Evolutionary conservation across 2,329 filamentous ascomycete genomes (phyloP), one percentile per base, ranked within the genome.

Genomic region (Fusarium sp.): DNA sequence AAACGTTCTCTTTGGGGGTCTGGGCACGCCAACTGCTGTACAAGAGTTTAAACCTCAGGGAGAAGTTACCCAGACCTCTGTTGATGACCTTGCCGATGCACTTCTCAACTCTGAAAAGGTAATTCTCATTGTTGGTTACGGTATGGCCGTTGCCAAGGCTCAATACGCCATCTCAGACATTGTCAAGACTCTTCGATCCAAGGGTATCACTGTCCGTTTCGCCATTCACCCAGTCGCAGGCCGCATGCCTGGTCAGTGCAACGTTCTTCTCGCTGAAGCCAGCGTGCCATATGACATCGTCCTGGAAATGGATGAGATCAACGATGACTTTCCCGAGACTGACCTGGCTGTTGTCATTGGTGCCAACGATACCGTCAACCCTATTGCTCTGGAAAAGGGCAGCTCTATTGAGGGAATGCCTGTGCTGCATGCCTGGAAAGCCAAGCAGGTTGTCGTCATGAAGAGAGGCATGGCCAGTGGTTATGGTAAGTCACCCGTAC

Each of bases 271-370:
- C 20, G 95, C 95, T 1, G 95, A 97, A 81, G 95, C 95, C 2
- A 92, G 89, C 38, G 95, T 97, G 35, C 94, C 94, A 6, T 97
- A 97, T 78, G 95, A 97, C 76, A 95, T 97, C 62, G 94, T 97
- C 33, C 87, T 97, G 50, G 94, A 97, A 83, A 97, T 97, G 94
- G 95, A 97, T 76, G 95, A 97, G 85, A 97, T 97, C 83, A 97
- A 97, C 81, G 94, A 97, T 71, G 94, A 97, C 78, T 97, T 97
- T 80, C 82, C 87, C 12, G 92, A 96, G 33, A 97, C 95, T 0
- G 95, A 97, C 77, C 86, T 97, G 15, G 95, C 93, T 0, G 88
- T 97, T 7, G 94, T 97, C 1, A 97, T 97, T 78, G 95, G 95
- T 7, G 95, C 95, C 14, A 97, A 97, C 76, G 95, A 97, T 77